Evolutionary conservation across 73 alveolate species (phyloP), one percentile per base, ranked within the genome.

Genomic region (Halteria grandinella): DNA sequence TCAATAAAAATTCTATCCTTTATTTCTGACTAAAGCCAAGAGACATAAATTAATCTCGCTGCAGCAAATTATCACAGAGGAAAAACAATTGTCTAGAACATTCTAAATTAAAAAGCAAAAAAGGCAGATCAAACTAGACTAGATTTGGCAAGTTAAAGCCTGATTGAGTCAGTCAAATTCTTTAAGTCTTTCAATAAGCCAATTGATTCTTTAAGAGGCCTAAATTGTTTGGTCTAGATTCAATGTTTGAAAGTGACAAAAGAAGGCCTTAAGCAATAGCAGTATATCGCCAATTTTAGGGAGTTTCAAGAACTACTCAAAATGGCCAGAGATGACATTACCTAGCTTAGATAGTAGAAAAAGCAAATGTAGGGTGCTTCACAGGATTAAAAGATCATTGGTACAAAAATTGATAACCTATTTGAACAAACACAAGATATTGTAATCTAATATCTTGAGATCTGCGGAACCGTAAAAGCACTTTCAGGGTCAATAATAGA

Each of bases 1-100:
- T 39, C 41, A 44, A 27, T 10, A 31, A 58, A 34, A 58, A 15
- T 10, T 4, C 23, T 21, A 17, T 37, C 18, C n/a, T n/a, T n/a
- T n/a, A n/a, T n/a, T n/a, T n/a, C n/a, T n/a, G 12, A 37, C 3
- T 66, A 21, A 47, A 25, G n/a, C 37, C 47, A 28, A 34, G 7
- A 66, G 7, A 6, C 17, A 12, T 25, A 62, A 4, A 36, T 44
- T 36, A 66, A 45, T 25, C 41, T 66, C 4, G 80, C 69, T 10
- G 80, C 80, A 6, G 80, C 80, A 25, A 41, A 66, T 27, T 66
- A 44, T 45, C 80, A 66, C 53, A 44, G 43, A 25, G 80, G 69
- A 5, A 66, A 32, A 10, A 23, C 29, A 32, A 66, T 66, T 29
- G 32, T 66, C 27, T 29, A 62, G 78, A n/a, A 3, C 17, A 1